Conservation (phyloP, 2,329 filamentous ascomycete species). For the Pseudogymnoascus sp. region DNA sequence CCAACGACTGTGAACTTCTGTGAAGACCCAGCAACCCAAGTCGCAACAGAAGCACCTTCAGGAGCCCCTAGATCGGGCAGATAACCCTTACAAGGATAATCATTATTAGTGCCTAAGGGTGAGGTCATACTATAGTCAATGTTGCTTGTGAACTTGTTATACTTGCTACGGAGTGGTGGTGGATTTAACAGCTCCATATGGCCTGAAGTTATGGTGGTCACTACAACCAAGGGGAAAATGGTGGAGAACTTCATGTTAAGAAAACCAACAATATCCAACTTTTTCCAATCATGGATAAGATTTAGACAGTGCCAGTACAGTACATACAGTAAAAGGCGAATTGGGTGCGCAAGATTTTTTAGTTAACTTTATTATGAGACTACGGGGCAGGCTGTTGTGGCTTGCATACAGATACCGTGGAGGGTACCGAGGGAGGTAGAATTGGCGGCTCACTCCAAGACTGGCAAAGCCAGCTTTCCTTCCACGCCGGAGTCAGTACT, state of each 20-base stretch:
- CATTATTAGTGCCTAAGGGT: too few species aligned
- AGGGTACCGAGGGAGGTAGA: too few species aligned
- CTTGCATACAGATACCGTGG: too few species aligned
- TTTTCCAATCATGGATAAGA: too few species aligned
- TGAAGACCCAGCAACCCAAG: constrained; percentile 40
- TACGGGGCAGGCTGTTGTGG: too few species aligned
- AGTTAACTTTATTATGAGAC: too few species aligned
- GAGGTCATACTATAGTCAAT: constrained; percentile 18
- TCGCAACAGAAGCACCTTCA: constrained; percentile 37
- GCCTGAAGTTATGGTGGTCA: background rate
- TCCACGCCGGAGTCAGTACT: too few species aligned
- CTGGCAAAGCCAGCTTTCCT: too few species aligned
- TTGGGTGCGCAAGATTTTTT: too few species aligned
- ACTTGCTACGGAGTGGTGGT: constrained; percentile 15
- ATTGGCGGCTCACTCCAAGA: too few species aligned
- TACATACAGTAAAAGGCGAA: too few species aligned
- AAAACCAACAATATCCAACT: background rate
- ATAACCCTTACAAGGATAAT: constrained; percentile 22
- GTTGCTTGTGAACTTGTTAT: constrained; percentile 13
- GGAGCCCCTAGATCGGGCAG: background rate
- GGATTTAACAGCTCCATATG: constrained; percentile 22
- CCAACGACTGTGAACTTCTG: constrained; percentile 45
- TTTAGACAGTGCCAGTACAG: too few species aligned
- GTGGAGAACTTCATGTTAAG: background rate
- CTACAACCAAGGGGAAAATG: background rate